Base-by-base conservation (phyloP, 176 grass and related monocot species). In the Cenchrus purpureus region DNA sequence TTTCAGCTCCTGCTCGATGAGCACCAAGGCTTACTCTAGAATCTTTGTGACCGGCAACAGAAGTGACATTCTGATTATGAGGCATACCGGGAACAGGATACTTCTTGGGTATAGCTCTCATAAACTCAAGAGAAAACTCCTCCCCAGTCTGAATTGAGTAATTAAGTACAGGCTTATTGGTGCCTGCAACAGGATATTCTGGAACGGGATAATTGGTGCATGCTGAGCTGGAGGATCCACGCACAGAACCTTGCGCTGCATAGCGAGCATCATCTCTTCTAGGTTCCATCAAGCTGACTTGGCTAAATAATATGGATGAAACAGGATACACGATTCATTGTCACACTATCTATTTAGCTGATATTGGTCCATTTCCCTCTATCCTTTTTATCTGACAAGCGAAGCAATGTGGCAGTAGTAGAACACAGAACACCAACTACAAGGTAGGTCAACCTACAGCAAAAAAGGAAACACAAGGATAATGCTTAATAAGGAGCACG, bases 61-160 rank as follows among this genome's bases (percentile, higher is more conserved):
- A 50, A 28, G 37, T 53, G 22, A 84, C 57, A 82, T 87, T 88
- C 65, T 87, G 90, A 71, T 95, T 89, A n/a, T 79, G 67, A 32
- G 80, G 57, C 65, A 89, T 79, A 34, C 85, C 88, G 78, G 94
- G 82, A 62, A 85, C 74, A 13, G 50, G 61, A 40, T 86, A 71
- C 44, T 95, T 99, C 83, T 94, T 94, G 74, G 91, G 65, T 49
- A 94, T 91, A 79, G 79, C 88, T 58, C 92, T 84, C 94, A 99
- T 97, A 80, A 99, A 99, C 63, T 99, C 97, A 76, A 99, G 78
- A 15, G 97, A 89, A 72, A 99, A 99, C 59, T 97, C 97, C 74
- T 99, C 97, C 29, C 97, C 97, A 0, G 97, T 99, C 81, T 98
- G 95, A 85, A 99, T 99, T 64, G 97, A 99, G 78, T 87, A 99